Evolutionary conservation across 2,329 filamentous ascomycete genomes (phyloP), one percentile per base, ranked within the genome.

Genomic region (Ophiostoma ips): DNA sequence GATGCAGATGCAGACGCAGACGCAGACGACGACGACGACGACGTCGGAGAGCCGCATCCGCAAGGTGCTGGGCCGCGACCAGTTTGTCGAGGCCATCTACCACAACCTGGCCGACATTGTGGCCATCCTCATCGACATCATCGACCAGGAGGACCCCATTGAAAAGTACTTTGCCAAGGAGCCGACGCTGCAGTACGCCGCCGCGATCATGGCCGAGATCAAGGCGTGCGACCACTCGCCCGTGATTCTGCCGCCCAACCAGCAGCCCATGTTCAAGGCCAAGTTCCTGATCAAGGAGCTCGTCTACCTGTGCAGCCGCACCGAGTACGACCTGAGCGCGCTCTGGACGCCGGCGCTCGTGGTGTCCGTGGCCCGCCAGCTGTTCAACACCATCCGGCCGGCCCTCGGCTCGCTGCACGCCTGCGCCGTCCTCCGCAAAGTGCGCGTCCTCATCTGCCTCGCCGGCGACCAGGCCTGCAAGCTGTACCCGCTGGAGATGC

Each of bases 401-500:
- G 85, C 88, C 0, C 69, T 96, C 6, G 94, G 92, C 0, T 84
- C 92, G 18, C 70, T 95, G 5, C 85, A 95, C 63, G 84, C 86
- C 35, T 92, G 87, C 61, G 83, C 87, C 2, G 80, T 95, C 3
- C 74, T 98, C 48, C 81, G 89, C 36, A 95, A 94, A 61, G 74
- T 96, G 44, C 77, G 88, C 33, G 76, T 95, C 9, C 67, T 96
- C 15, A 74, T 96, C 24, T 84, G 80, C 52, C 68, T 96, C 43
- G 83, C 87, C 24, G 88, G 87, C 0, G 63, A 77, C 1, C 72
- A 81, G 47, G 85, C 84, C n/a, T 71, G 83, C 21, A 69, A 78
- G 37, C 84, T 83, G 0, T 96, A 96, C 60, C 85, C 87, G 11
- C 64, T 95, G 13, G 87, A 98, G 63, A 92, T 95, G 85, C 72